Conservation (phyloP, 73 alveolate species). For the Paramecium octaurelia region DNA sequence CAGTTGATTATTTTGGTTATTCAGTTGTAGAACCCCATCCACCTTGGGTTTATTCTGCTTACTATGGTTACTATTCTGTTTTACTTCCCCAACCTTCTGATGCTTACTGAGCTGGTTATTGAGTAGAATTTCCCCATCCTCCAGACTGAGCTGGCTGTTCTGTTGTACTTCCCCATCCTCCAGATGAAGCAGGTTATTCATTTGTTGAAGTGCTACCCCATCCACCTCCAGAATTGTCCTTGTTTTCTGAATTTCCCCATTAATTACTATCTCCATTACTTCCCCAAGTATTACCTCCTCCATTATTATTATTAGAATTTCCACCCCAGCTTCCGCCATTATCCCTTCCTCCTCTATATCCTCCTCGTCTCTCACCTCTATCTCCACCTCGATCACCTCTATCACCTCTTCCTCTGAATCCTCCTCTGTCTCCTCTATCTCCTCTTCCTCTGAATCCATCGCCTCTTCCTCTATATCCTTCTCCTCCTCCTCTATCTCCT, state of each 20-base stretch:
- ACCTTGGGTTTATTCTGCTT: not conserved
- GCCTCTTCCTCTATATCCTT: not conserved
- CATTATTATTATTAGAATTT: not conserved
- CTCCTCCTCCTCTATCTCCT: not conserved
- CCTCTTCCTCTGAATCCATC: not conserved
- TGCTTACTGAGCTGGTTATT: not conserved
- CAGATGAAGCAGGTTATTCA: not conserved
- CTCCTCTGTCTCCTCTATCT: not conserved
- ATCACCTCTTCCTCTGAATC: not conserved
- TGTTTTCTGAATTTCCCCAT: not conserved
- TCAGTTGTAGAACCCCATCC: not conserved
- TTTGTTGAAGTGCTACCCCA: not conserved
- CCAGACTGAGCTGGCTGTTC: not conserved
- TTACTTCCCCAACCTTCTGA: slow-evolving; percentile 4
- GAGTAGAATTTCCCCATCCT: not conserved
- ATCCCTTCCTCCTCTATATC: not conserved
- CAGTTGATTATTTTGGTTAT: not conserved
- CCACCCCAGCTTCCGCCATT: slow-evolving; percentile 25
- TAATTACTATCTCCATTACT: not conserved
- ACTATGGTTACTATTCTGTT: not conserved
- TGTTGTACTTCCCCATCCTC: not conserved
- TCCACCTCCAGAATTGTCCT: not conserved
- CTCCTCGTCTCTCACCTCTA: slow-evolving; percentile 35
- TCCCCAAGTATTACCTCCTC: not conserved
- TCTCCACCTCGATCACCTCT: slow-evolving; percentile 9